phyloP scores from a whole-genome alignment of 2,329 filamentous ascomycete species.

The Colletotrichum graminicola region DNA sequence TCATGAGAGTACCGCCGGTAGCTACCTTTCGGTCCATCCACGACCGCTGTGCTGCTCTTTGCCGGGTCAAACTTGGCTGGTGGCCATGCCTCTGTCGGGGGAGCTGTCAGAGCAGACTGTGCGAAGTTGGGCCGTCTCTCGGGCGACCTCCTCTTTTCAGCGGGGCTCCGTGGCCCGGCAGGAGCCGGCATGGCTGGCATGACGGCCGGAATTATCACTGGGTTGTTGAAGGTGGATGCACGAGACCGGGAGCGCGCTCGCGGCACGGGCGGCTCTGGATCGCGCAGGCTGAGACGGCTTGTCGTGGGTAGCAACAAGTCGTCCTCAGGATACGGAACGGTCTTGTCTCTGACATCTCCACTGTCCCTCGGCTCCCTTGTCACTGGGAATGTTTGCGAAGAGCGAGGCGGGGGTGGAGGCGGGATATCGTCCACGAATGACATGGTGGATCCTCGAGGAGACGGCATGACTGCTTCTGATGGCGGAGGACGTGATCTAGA shows the following conservation, averaged over 20 bases:
- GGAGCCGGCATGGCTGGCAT: constrained; percentile 44
- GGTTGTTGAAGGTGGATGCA: constrained; percentile 46
- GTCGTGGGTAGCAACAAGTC: constrained; percentile 48
- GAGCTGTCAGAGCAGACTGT: constrained; percentile 12
- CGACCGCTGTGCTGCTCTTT: constrained; percentile 50
- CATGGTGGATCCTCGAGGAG: constrained; percentile 45
- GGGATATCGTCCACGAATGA: constrained; percentile 37
- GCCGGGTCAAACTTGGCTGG: constrained; percentile 59
- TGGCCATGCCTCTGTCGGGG: constrained; percentile 55
- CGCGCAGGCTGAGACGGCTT: constrained; percentile 33
- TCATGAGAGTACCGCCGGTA: constrained; percentile 70
- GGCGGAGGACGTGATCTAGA: constrained; percentile 53
- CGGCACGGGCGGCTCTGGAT: constrained; percentile 22
- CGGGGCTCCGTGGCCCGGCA: constrained; percentile 40
- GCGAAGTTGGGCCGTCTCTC: constrained; percentile 27
- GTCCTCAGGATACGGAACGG: constrained; percentile 48
- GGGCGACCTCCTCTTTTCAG: constrained; percentile 46
- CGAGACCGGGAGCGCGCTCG: constrained; percentile 45
- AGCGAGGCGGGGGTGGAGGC: constrained; percentile 43
- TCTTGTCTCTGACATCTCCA: constrained; percentile 37
- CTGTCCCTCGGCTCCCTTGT: constrained; percentile 31
- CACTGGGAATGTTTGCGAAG: constrained; percentile 50
- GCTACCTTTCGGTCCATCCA: constrained; percentile 58
- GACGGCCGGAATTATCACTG: constrained; percentile 41
- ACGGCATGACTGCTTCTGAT: constrained; percentile 49